Evolutionary conservation across 2,329 filamentous ascomycete genomes (phyloP).

Genomic region (Claviceps sp.): DNA sequence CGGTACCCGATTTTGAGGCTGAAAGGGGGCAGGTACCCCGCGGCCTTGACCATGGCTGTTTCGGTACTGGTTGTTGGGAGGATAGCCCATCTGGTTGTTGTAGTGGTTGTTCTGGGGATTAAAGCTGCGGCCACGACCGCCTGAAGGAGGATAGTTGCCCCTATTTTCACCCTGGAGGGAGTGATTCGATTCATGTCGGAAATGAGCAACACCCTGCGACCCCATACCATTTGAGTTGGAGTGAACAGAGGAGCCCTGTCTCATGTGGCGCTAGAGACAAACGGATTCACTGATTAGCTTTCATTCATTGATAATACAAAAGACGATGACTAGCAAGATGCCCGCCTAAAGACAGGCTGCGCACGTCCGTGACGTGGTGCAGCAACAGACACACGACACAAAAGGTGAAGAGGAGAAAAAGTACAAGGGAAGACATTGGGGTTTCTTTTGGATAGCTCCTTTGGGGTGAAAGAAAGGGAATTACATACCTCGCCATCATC

Average conservation of each 20-base stretch:
- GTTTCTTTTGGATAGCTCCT: too few relatives aligned
- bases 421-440: constrained; percentile 5
- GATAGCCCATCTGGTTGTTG: constrained; percentile 32
- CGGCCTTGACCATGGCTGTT: constrained; percentile 34
- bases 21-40: constrained; percentile 35
- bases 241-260: constrained; percentile 49
- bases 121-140: constrained; percentile 37
- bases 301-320: neutral
- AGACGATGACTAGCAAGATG: neutral
- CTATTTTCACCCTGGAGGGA: constrained; percentile 50
- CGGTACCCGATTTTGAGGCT: constrained; percentile 31
- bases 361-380: neutral
- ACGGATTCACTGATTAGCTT: constrained; percentile 5
- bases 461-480: too few relatives aligned
- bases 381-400: neutral
- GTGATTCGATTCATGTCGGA: constrained; percentile 76
- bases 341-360: neutral
- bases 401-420: constrained; percentile 2
- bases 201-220: constrained; percentile 55
- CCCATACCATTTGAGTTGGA: constrained; percentile 48
- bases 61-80: constrained; percentile 29
- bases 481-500: constrained; percentile 67
- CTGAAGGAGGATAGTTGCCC: constrained; percentile 36
- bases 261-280: constrained; percentile 47
- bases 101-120: constrained; percentile 30